phyloP scores from a whole-genome alignment of 2,329 filamentous ascomycete genomes.

The Hypoxylon sp. region DNA sequence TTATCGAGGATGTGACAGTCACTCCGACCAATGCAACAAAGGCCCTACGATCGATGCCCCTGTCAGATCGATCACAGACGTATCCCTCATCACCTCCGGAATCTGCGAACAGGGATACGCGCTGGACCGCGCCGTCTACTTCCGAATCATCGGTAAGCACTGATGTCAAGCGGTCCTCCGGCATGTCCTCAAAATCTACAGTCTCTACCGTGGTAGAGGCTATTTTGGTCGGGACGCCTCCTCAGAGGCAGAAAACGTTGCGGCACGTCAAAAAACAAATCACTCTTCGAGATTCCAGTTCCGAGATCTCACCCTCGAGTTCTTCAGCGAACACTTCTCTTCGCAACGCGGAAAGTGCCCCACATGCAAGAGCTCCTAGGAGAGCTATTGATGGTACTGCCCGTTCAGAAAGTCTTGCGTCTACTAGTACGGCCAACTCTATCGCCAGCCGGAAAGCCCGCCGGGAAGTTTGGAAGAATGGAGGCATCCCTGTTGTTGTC shows the following conservation, averaged over 20 bases:
- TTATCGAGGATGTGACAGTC: conserved; percentile 64
- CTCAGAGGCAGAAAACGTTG: conserved; percentile 67
- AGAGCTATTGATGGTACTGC: conserved; percentile 48
- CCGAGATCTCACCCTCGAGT: conserved; percentile 59
- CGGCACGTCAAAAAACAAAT: conserved; percentile 72
- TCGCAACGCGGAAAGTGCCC: conserved; percentile 52
- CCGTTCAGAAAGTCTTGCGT: conserved; percentile 65
- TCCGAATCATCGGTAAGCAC: conserved; percentile 59
- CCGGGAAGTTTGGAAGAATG: conserved; percentile 71
- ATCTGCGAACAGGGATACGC: conserved; percentile 50
- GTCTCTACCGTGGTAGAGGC: conserved; percentile 72
- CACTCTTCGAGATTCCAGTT: conserved; percentile 58
- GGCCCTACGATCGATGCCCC: conserved; percentile 63
- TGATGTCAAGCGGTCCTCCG: conserved; percentile 66
- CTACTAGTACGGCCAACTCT: conserved; percentile 65
- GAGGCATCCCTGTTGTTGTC: conserved; percentile 74
- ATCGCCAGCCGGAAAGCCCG: conserved; percentile 68
- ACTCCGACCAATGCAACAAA: conserved; percentile 67
- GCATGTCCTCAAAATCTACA: conserved; percentile 68
- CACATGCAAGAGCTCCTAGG: conserved; percentile 51
- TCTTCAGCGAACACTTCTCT: conserved; percentile 63
- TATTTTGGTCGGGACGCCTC: conserved; percentile 66
- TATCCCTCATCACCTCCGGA: conserved; percentile 57
- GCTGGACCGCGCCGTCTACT: conserved; percentile 55
- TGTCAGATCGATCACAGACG: conserved; percentile 60